Base-by-base conservation (phyloP, 768 basidiomycete genomes). In the Clitopilus passeckerianus region DNA sequence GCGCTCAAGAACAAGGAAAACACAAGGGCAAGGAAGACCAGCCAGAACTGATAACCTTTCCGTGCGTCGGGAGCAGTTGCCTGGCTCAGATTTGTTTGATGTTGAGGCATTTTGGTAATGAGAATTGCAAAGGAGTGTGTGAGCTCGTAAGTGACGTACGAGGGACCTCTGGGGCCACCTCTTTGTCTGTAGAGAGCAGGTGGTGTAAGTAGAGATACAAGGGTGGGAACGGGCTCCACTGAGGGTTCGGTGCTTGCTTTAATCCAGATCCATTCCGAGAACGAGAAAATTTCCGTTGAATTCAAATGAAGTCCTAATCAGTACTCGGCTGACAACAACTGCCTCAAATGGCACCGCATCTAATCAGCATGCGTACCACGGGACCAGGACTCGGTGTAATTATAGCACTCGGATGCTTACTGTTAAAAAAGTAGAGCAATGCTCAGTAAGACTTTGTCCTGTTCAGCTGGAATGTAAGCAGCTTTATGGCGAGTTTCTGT, bases 21-120 rank as follows among this genome's bases (percentile, higher is more conserved):
- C n/a, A 53, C 59, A 12, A 59, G 54, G 14, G 59, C 59, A 16
- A 41, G 18, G 9, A 59, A 54, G 35, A 59, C 55, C 22, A 59
- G 59, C 53, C 53, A 59, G 35, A 59, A 59, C 53, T 59, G 54
- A 33, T 53, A 56, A 44, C 24, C 53, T 54, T 37, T 22, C 20
- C 35, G 30, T 35, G 16, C 54, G 16, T n/a, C 33, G 37, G 15
- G 35, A 27, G 37, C 12, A 41, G 12, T 41, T 41, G 10, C 37
- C 10, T 41, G 37, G 37, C 37, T 41, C 37, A 30, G 27, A 30
- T 30, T 41, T 41, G 37, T 9, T 12, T 41, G 37, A 9, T n/a
- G 3, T 9, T 41, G 5, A 5, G 37, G 37, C 37, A 41, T 41
- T 41, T 41, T 41, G 37, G n/a, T 14, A n/a, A 41, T 5, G n/a